phyloP scores from a whole-genome alignment of 2,329 filamentous ascomycete species.

The Mollisia scopiformis region DNA sequence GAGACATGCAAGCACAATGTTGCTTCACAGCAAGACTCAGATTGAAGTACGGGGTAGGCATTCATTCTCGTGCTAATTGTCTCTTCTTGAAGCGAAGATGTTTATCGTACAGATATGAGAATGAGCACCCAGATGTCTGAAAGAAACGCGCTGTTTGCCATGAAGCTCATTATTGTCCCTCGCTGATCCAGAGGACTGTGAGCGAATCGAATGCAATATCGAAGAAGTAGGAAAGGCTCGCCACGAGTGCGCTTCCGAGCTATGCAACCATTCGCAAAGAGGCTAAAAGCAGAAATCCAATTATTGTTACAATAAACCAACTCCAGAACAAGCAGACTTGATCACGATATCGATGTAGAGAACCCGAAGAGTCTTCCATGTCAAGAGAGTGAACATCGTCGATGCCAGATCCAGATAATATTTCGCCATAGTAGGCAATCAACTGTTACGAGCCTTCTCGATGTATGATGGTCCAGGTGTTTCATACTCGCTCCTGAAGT shows the following conservation, averaged over 20 bases:
- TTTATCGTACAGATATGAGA: neutral
- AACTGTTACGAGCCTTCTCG: constrained; percentile 57
- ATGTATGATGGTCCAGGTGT: constrained; percentile 71
- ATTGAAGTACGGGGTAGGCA: neutral
- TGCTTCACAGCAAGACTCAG: neutral
- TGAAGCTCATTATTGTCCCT: neutral
- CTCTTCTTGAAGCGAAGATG: neutral
- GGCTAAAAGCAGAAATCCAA: neutral
- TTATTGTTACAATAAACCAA: neutral
- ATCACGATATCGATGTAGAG: neutral
- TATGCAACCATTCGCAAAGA: neutral
- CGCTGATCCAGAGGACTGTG: neutral
- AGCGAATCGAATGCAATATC: neutral
- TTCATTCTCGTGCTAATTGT: neutral
- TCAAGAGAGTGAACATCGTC: constrained; percentile 5
- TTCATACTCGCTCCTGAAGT: constrained; percentile 80
- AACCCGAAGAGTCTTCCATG: neutral
- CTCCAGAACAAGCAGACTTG: neutral
- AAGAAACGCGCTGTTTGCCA: neutral
- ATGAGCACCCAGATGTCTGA: neutral
- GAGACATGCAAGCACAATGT: too few relatives aligned
- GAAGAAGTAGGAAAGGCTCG: neutral
- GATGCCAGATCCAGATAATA: constrained; percentile 32
- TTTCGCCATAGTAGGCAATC: constrained; percentile 6
- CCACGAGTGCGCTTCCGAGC: neutral